Evolutionary conservation across 371 early-diverging fungal species (phyloP).

Genomic region (Apophysomyces ossiformis): DNA sequence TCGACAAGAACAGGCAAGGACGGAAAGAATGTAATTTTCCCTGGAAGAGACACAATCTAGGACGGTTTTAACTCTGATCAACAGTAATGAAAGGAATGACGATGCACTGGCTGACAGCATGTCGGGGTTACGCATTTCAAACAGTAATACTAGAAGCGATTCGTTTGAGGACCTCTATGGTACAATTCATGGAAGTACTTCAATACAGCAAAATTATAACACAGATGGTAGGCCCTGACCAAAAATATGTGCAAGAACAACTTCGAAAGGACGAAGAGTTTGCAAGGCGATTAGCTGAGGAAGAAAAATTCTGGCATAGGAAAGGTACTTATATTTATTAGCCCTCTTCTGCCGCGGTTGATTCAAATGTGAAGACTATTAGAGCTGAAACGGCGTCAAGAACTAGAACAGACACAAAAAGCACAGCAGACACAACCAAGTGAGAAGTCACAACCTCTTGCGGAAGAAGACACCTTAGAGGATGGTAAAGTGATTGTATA

Average conservation of each 20-base stretch:
- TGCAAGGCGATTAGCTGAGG: constrained; percentile 36
- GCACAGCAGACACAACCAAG: not conserved
- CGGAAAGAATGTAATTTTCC: constrained; percentile 9
- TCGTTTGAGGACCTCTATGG: constrained; percentile 1
- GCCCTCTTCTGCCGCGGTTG: too few relatives aligned
- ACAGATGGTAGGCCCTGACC: not conserved
- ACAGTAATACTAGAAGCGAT: constrained; percentile 34
- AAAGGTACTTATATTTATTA: not conserved
- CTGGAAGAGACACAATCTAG: not conserved
- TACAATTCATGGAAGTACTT: not conserved
- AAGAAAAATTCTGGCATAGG: constrained; percentile 17
- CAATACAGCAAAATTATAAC: not conserved
- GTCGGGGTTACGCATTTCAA: constrained; percentile 52
- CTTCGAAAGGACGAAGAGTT: constrained; percentile 37
- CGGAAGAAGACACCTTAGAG: not conserved
- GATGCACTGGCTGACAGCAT: constrained; percentile 49
- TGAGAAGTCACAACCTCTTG: not conserved
- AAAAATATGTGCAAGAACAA: constrained; percentile 24
- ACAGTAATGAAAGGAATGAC: constrained; percentile 39
- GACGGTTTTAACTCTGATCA: not conserved
- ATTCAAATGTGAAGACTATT: not conserved
- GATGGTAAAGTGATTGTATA: not conserved
- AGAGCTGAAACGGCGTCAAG: not conserved
- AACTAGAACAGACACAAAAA: not conserved
- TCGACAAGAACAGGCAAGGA: not conserved